Evolutionary conservation across 1,139 yeast species (phyloP).

Genomic region (Pichia sp.): DNA sequence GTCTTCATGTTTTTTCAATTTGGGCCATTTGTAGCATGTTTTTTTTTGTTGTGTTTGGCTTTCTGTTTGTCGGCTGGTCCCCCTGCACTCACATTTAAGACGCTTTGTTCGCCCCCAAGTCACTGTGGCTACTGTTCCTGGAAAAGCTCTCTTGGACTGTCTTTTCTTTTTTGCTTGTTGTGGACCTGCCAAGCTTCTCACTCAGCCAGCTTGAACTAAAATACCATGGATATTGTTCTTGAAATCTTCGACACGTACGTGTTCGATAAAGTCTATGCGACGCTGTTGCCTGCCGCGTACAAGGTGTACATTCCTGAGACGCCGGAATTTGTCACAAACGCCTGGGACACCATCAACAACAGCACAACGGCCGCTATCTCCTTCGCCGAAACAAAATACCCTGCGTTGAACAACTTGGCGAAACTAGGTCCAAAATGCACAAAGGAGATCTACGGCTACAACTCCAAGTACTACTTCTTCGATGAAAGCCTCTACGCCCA

Average conservation of each 20-base stretch:
- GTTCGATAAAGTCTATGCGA: conserved; percentile 71
- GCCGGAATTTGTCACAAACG: conserved; percentile 29
- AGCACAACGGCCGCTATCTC: conserved; percentile 24
- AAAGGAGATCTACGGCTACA: conserved; percentile 39
- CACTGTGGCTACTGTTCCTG: too few species aligned
- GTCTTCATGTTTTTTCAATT: conserved; percentile 2
- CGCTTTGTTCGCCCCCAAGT: neutral
- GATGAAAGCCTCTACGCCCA: conserved; percentile 50
- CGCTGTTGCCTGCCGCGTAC: conserved; percentile 45
- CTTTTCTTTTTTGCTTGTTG: neutral
- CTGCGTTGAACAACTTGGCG: conserved; percentile 19
- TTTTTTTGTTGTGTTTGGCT: neutral
- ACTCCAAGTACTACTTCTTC: conserved; percentile 42
- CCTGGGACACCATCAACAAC: conserved; percentile 26
- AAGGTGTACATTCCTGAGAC: conserved; percentile 36
- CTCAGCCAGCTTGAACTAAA: neutral
- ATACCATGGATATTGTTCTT: conserved; percentile 78
- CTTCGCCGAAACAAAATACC: conserved; percentile 21
- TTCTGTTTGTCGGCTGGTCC: neutral
- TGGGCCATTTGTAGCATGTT: neutral
- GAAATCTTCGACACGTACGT: conserved; percentile 69
- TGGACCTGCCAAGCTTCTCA: neutral
- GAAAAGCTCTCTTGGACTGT: neutral
- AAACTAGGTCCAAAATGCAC: conserved; percentile 4
- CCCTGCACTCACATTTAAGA: neutral